Evolutionary conservation across 495 filamentous ascomycete species (phyloP).

Genomic region (Lichina pygmaea): DNA sequence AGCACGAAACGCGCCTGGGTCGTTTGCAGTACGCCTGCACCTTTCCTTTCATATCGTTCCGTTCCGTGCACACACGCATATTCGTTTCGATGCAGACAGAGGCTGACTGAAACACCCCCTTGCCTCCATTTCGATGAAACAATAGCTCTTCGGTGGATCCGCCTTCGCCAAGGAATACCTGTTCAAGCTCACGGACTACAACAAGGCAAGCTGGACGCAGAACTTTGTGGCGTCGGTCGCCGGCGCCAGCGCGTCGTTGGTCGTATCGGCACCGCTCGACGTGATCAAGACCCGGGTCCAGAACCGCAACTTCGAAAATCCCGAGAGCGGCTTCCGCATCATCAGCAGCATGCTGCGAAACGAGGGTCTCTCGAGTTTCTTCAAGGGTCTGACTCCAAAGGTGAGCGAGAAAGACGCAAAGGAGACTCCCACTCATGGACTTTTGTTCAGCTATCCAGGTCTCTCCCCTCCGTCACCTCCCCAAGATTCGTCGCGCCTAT

Average conservation of each 20-base stretch:
- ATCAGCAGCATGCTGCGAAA: constrained; percentile 70
- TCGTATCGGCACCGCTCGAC: constrained; percentile 87
- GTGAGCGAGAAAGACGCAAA: constrained; percentile 8
- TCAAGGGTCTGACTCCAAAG: constrained; percentile 93
- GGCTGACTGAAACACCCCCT: background rate
- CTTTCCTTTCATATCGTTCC: background rate
- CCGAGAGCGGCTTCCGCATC: constrained; percentile 79
- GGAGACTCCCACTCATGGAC: no score
- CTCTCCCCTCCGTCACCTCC: no score
- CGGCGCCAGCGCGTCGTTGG: constrained; percentile 70
- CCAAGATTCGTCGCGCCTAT: no score
- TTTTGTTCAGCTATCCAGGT: no score
- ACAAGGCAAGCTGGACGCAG: constrained; percentile 75
- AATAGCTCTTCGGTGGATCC: constrained; percentile 82
- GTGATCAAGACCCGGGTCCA: constrained; percentile 99
- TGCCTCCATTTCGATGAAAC: background rate
- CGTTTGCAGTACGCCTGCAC: constrained; percentile 45
- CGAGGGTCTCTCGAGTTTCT: constrained; percentile 68
- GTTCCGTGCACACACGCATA: background rate
- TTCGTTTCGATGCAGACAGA: constrained; percentile 1
- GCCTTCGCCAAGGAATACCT: constrained; percentile 97
- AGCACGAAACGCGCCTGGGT: constrained; percentile 85
- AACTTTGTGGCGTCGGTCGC: constrained; percentile 94
- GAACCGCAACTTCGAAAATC: constrained; percentile 96
- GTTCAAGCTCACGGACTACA: constrained; percentile 71